Percentiles rank a stretch among this genome's conserved stretches.
Conservation (phyloP, 2,329 filamentous ascomycete genomes). For the Myriosclerotinia duriaeana region DNA sequence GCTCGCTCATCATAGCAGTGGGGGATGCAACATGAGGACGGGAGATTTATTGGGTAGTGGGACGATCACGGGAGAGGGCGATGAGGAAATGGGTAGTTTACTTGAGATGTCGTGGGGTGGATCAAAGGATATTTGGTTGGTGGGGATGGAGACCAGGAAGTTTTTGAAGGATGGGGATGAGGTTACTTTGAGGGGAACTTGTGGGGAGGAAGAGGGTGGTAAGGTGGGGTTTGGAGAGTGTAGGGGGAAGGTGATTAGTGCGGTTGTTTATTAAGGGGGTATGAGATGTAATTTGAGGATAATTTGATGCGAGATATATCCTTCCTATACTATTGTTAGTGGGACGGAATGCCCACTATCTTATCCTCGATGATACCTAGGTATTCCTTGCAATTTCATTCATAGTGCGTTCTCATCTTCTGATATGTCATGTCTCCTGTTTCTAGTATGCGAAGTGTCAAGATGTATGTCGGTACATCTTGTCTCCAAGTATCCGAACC, state of each 20-base stretch:
- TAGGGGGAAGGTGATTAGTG: slow-evolving; percentile 55
- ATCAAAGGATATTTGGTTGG: slow-evolving; percentile 61
- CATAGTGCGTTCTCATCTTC: too few species aligned
- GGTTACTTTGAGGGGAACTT: slow-evolving; percentile 63
- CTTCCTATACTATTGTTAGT: too few species aligned
- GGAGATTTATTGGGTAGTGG: slow-evolving; percentile 77
- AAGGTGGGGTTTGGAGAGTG: slow-evolving; percentile 78
- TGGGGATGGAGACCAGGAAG: slow-evolving; percentile 63
- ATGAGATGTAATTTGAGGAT: background rate
- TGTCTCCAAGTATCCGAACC: too few species aligned
- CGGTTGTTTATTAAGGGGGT: slow-evolving; percentile 23
- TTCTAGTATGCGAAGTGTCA: too few species aligned
- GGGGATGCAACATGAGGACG: slow-evolving; percentile 70
- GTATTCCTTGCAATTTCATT: too few species aligned
- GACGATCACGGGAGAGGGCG: slow-evolving; percentile 66
- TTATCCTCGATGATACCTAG: too few species aligned
- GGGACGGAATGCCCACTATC: too few species aligned
- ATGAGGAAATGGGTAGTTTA: slow-evolving; percentile 62
- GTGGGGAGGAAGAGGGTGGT: slow-evolving; percentile 59
- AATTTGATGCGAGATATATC: background rate
- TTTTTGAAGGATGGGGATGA: slow-evolving; percentile 77
- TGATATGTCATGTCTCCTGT: too few species aligned
- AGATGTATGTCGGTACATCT: too few species aligned
- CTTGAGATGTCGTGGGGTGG: slow-evolving; percentile 72
- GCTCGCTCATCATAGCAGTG: slow-evolving; percentile 75